phyloP scores from a whole-genome alignment of 495 filamentous ascomycete species.

The Penicillium daleae region DNA sequence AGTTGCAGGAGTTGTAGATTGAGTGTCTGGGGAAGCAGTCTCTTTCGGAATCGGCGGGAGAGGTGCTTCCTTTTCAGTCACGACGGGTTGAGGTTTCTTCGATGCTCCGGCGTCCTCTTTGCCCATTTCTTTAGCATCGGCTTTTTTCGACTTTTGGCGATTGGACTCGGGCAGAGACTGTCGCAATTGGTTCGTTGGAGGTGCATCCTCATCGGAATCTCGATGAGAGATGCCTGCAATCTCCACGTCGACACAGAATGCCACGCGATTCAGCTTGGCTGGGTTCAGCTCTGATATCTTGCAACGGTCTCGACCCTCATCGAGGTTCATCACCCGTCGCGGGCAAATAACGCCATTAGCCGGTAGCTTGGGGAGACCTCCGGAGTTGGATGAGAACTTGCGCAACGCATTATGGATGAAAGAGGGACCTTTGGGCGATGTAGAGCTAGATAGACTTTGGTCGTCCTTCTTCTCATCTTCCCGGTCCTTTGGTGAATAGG shows the following conservation, averaged over 20 bases:
- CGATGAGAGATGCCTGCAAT: conserved; percentile 71
- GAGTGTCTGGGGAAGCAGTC: conserved; percentile 5
- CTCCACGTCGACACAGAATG: conserved; percentile 97
- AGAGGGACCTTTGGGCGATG: conserved; percentile 68
- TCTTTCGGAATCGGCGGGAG: conserved; percentile 1
- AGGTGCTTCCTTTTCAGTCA: conserved; percentile 59
- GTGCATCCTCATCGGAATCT: conserved; percentile 46
- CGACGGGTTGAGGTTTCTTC: conserved; percentile 62
- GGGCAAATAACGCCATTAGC: conserved; percentile 63
- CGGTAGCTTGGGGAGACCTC: conserved; percentile 53
- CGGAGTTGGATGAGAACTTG: conserved; percentile 71
- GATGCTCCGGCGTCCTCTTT: conserved; percentile 69
- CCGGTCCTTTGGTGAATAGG: conserved; percentile 63
- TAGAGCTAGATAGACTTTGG: conserved; percentile 65
- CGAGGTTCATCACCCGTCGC: conserved; percentile 82
- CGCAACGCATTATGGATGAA: conserved; percentile 83
- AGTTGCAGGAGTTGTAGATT: conserved; percentile 5
- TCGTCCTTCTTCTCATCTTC: conserved; percentile 53
- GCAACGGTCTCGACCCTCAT: conserved; percentile 77
- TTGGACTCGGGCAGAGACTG: conserved; percentile 33
- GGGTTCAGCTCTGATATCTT: conserved; percentile 77
- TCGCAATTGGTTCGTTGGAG: conserved; percentile 34
- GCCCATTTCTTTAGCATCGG: conserved; percentile 62
- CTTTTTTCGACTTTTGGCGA: conserved; percentile 57
- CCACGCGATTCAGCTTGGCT: conserved; percentile 80